These are phyloP conservation scores for Trichoderma simmonsii DNA, from an alignment of 2,329 filamentous ascomycete genomes.

Conservation along the genomic window DNA sequence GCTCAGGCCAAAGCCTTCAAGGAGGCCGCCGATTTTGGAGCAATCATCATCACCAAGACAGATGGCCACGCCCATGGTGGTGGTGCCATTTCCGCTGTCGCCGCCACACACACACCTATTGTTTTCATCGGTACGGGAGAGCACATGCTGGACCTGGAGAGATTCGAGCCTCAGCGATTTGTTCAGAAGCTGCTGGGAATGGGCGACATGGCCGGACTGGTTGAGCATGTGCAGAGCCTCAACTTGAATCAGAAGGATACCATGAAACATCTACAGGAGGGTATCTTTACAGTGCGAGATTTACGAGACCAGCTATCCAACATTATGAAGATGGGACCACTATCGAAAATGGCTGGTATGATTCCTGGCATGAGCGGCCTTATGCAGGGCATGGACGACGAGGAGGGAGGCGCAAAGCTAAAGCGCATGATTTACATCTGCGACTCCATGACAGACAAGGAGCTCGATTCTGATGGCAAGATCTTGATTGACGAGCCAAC, in stretches of 20 bases:
- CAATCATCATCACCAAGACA: slow-evolving; percentile 98
- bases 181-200: slow-evolving; percentile 92
- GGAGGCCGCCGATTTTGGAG: slow-evolving; percentile 91
- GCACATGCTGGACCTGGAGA: slow-evolving; percentile 91
- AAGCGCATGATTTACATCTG: slow-evolving; percentile 99
- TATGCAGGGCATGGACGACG: slow-evolving; percentile 95
- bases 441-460: slow-evolving; percentile 95
- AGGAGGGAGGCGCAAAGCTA: slow-evolving; percentile 88
- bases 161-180: slow-evolving; percentile 89
- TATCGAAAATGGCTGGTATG: slow-evolving; percentile 98
- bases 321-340: slow-evolving; percentile 99
- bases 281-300: slow-evolving; percentile 93
- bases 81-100: slow-evolving; percentile 95
- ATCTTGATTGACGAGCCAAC: slow-evolving; percentile 89
- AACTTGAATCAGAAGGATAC: slow-evolving; percentile 98
- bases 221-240: slow-evolving; percentile 93
- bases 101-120: slow-evolving; percentile 93
- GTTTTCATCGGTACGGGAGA: slow-evolving; percentile 98
- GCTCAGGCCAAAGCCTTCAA: slow-evolving; percentile 96
- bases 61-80: slow-evolving; percentile 94
- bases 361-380: slow-evolving; percentile 91
- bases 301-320: slow-evolving; percentile 92
- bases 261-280: slow-evolving; percentile 97
- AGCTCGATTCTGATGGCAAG: slow-evolving; percentile 93
- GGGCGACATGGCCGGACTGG: slow-evolving; percentile 92